Evolutionary conservation across 2,329 filamentous ascomycete species (phyloP), one percentile per base, ranked within the genome.

Genomic region (Verticillium isaacii): DNA sequence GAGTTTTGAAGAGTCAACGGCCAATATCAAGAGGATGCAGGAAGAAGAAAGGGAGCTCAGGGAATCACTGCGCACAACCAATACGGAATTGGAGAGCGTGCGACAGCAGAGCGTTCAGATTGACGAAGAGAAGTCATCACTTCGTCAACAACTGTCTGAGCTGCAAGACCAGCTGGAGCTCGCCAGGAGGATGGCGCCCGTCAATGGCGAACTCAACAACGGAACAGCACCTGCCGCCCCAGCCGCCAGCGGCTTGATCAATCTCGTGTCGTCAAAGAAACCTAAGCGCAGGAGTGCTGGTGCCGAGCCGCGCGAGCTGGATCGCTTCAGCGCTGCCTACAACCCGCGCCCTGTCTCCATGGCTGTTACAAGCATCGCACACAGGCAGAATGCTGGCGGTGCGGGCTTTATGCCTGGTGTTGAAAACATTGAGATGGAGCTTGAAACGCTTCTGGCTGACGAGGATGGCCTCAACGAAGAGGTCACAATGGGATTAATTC

Each of bases 381-480:
- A 89, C 73, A 87, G 89, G 62, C 90, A 91, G 72, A 89, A 87
- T 68, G 73, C 92, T 59, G 89, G 89, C 60, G 89, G 89, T 60
- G 87, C 90, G 45, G 89, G 89, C 4, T 95, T 95, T 73, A 87
- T 90, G 63, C 90, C 92, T 61, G 88, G 89, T 63, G 82, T 90
- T 63, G 95, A 99, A 74, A 96, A 91, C 70, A 92, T 98, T 69
- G 95, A 99, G 79, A 87, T 93, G 75, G 96, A 99, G 78, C 85
- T 99, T 62, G 94, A 98, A 79, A 91, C 90, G 67, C 85, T 99
- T 60, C 87, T 99, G 66, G 93, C 93, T 55, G 94, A 98, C 72
- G 95, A 99, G 77, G 93, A 98, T 69, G 92, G 91, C 64, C 83
- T 99, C 67, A 98, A 99, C 70, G 93, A 98, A 69, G 95, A 99